phyloP scores from a whole-genome alignment of 2,329 filamentous ascomycete genomes.

The Microcyclosporella mali region DNA sequence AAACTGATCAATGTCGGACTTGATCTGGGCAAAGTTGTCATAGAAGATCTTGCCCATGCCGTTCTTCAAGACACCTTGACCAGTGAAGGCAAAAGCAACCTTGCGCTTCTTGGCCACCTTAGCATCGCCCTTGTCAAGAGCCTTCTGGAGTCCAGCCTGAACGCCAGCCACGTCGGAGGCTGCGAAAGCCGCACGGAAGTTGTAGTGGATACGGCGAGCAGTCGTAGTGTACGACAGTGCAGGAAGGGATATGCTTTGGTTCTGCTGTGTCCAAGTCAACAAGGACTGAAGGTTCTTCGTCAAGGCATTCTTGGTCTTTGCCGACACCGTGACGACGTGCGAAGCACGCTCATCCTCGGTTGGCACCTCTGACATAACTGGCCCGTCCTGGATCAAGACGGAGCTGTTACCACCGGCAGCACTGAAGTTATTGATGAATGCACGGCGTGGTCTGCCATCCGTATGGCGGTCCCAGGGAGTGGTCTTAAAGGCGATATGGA shows the following conservation, averaged over 20 bases:
- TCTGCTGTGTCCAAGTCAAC: slow-evolving; percentile 1
- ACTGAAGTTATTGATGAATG: slow-evolving; percentile 34
- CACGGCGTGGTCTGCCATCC: slow-evolving; percentile 9
- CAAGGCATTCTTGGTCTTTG: slow-evolving; percentile 4
- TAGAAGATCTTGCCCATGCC: slow-evolving; percentile 30
- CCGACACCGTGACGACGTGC: slow-evolving; percentile 17
- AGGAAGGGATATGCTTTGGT: background rate
- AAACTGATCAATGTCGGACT: slow-evolving; percentile 26
- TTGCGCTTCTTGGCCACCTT: slow-evolving; percentile 10
- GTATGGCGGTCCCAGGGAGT: too few relatives aligned
- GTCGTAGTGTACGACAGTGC: slow-evolving; percentile 22
- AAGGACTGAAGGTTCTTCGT: slow-evolving; percentile 1
- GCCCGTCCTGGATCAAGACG: slow-evolving; percentile 24
- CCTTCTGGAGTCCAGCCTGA: slow-evolving; percentile 18
- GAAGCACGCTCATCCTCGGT: background rate
- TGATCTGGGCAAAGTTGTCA: slow-evolving; percentile 24
- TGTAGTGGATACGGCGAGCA: slow-evolving; percentile 22
- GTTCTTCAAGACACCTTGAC: slow-evolving; percentile 31
- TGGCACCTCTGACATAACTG: background rate
- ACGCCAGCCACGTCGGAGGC: slow-evolving; percentile 1
- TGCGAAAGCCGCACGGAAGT: slow-evolving; percentile 9
- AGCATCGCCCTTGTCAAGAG: slow-evolving; percentile 23
- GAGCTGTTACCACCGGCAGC: slow-evolving; percentile 35
- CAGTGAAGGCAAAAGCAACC: slow-evolving; percentile 37
- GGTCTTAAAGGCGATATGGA: slow-evolving; percentile 31